Evolutionary conservation across 257 asterid genomes (phyloP), one percentile per base, ranked within the genome.

Genomic region (Pogostemon cablin): DNA sequence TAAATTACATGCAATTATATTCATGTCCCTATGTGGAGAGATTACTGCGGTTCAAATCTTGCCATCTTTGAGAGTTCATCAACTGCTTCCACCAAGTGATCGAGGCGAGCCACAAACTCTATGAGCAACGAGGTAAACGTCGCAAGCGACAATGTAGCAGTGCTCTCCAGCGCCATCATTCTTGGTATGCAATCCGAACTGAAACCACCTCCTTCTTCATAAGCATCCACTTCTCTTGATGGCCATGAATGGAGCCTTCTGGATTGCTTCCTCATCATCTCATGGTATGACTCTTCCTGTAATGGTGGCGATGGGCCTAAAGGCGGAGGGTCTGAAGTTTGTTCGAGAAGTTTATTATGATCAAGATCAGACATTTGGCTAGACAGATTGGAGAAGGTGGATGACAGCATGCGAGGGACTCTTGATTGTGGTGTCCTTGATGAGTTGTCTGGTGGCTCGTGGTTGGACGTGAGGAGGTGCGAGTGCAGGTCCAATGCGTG

Each of bases 191-290:
- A 67, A 34, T 77, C 84, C 6, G 71, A 38, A 39, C 71, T 73
- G 59, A 61, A 65, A n/a, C 81, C 78, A 47, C 82, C 82, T 63
- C 71, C 89, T 46, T 80, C 87, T 61, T 81, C 86, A 6, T 71
- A 77, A 4, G 84, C 77, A 74, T 88, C 88, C 1, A 86, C 89
- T 73, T 82, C 90, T 56, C 88, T 72, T 0, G 89, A 86, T 10
- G 89, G 96, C 92, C 96, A 83, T 0, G 92, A 88, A 50, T 88
- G 62, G 8, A 79, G 78, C 86, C 90, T 79, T 79, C 88, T 82
- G 3, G 85, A 81, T 20, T 82, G 88, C 76, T 82, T 88, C 80
- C 90, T 86, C 87, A 79, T 72, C 42, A 40, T 78, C 84, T 88
- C 90, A 41, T 80, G 85, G 52, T 72, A 80, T 20, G 85, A 50